Base-by-base conservation (phyloP, 768 basidiomycete genomes). In the Dendrothele bispora region DNA sequence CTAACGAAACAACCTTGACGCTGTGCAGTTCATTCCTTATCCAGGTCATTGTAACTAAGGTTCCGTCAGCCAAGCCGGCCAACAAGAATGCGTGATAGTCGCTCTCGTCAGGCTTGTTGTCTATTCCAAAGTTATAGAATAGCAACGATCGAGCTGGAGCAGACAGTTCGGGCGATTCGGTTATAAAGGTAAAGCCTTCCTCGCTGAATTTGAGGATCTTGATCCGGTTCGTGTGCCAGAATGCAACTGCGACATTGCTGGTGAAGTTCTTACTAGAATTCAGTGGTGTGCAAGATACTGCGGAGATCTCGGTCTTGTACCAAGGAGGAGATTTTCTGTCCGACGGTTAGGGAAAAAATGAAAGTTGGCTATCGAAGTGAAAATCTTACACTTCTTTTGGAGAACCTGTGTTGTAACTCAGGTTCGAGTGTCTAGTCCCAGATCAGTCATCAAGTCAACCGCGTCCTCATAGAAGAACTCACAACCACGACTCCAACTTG, bases 1-100 rank as follows among this genome's bases (percentile, higher is more conserved):
- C 91, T 8, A 94, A 67, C 1, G 82, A 73, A 20, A 85, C 70
- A 14, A 80, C 57, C 57, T 84, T 91, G 59, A 72, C 68, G 43
- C 84, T 80, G 40, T 55, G 59, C 29, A 77, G 57, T n/a, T 59
- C 49, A 35, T 63, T 63, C 7, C 14, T 57, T 57, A 36, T 77
- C 72, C 63, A 84, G 82, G 0, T 66, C 49, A 55, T 80, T 10
- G 78, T 71, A 4, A 79, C 77, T 22, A 93, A 69, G 14, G 81
- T 81, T 2, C 93, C 93, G 60, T 95, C 82, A 3, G 76, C 80
- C 8, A 92, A 71, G 3, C 92, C 92, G 15, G 79, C 80, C 25
- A 95, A 70, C 7, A 95, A 70, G 51, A 85, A 79, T 1, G 80
- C 56, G 59, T 75, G 65, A 47, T 70, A 55, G 62, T 75, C 53